A percentile compares a stretch with the other conserved stretches of the same genome.
Evolutionary conservation across 805 yeast species (phyloP).

Genomic region (Ogataea chonburiensis): DNA sequence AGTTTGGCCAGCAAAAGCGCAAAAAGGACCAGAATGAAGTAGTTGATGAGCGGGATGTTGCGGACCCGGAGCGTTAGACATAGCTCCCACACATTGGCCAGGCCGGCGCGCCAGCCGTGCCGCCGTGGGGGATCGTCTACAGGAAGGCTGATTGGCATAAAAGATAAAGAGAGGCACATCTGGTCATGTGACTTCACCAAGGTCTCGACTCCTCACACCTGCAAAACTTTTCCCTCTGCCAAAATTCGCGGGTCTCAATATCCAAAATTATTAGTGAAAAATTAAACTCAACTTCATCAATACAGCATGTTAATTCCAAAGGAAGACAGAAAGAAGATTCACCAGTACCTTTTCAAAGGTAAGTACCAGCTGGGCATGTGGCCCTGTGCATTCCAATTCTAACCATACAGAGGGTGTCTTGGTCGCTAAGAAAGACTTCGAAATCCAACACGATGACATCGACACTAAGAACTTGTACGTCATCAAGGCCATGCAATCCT

Average conservation of each 20-base stretch:
- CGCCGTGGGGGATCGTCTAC: not conserved
- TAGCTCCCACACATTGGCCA: constrained; percentile 1
- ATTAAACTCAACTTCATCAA: constrained; percentile 13
- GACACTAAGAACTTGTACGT: constrained; percentile 97
- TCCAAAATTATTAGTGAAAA: constrained; percentile 12
- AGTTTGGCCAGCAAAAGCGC: constrained; percentile 49
- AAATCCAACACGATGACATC: constrained; percentile 96
- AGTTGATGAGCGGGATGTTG: constrained; percentile 57
- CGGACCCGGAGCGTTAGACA: constrained; percentile 16
- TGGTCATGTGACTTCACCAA: constrained; percentile 13
- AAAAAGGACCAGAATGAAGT: constrained; percentile 48
- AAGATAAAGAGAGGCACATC: not conserved
- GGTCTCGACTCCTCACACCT: constrained; percentile 11
- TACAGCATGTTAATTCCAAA: constrained; percentile 96
- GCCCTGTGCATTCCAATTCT: not conserved
- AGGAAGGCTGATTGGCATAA: constrained; percentile 8
- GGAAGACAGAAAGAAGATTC: constrained; percentile 99
- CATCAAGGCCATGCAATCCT: constrained; percentile 98
- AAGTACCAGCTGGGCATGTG: constrained; percentile 40
- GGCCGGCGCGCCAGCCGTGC: not conserved
- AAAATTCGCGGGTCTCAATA: constrained; percentile 11
- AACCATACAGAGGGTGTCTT: constrained; percentile 87
- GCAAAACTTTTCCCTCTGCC: constrained; percentile 15
- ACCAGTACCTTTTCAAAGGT: constrained; percentile 98
- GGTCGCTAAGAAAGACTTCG: constrained; percentile 99